Conservation (phyloP, 108 stramenopile genomes). For the Stephanodiscus triporus region DNA sequence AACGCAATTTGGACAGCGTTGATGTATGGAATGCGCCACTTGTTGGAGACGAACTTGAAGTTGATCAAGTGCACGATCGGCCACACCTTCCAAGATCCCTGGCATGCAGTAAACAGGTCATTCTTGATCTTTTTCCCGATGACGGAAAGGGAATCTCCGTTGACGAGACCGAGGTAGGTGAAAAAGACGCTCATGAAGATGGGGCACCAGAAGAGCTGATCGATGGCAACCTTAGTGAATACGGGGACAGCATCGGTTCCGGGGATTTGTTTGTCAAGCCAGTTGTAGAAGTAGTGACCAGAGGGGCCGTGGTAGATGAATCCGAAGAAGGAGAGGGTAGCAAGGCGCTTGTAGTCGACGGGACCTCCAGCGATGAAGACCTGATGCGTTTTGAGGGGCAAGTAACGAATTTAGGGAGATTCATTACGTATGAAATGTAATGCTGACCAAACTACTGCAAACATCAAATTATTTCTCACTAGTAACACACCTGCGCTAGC, state of each 20-base stretch:
- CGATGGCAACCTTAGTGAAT: conserved; percentile 93
- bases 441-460: neutral
- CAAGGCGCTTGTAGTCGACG: conserved; percentile 93
- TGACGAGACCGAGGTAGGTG: conserved; percentile 94
- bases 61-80: conserved; percentile 96
- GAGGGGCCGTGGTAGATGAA: conserved; percentile 97
- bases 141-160: conserved; percentile 85
- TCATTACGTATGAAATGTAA: neutral
- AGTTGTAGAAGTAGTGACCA: conserved; percentile 99
- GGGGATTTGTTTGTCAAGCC: conserved; percentile 87
- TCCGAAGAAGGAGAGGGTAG: conserved; percentile 92
- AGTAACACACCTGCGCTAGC: conserved; percentile 89
- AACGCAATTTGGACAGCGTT: conserved; percentile 96
- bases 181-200: conserved; percentile 98
- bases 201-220: conserved; percentile 95
- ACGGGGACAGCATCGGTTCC: conserved; percentile 83
- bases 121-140: conserved; percentile 92
- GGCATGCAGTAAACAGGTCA: conserved; percentile 92
- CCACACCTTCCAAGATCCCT: conserved; percentile 98
- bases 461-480: neutral
- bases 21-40: conserved; percentile 97
- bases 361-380: conserved; percentile 92
- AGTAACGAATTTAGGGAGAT: conserved; percentile 13
- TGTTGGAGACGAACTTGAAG: conserved; percentile 96
- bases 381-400: conserved; percentile 40